A percentile compares a stretch with the other conserved stretches of the same genome.
Evolutionary conservation across 495 filamentous ascomycete genomes (phyloP).

Genomic region (Penicillium subrubescens): DNA sequence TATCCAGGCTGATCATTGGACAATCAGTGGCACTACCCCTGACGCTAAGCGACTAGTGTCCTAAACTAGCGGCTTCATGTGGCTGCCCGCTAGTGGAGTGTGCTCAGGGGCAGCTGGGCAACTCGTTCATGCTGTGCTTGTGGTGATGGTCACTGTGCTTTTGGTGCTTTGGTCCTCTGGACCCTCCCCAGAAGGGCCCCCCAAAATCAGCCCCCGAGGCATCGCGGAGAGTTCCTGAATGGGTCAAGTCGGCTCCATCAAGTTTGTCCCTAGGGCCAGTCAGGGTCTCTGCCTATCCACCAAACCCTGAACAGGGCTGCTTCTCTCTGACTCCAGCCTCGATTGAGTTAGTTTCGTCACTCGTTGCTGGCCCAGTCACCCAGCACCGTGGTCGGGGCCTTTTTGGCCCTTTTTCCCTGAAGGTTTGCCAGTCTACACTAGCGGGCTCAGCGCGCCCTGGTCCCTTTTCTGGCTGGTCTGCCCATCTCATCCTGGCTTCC

Average conservation of each 20-base stretch:
- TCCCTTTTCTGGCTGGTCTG: constrained; percentile 25
- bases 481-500: constrained; percentile 17
- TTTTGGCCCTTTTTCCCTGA: constrained; percentile 4
- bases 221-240: constrained; percentile 9
- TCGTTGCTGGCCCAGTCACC: constrained; percentile 8
- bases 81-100: constrained; percentile 12
- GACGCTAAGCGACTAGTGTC: constrained; percentile 22
- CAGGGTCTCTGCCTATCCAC: constrained; percentile 12
- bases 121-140: neutral
- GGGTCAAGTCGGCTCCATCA: constrained; percentile 6
- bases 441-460: constrained; percentile 12
- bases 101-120: constrained; percentile 19
- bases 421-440: neutral
- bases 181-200: neutral
- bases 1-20: constrained; percentile 13
- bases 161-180: neutral
- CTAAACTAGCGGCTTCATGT: constrained; percentile 13
- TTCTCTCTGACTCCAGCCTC: constrained; percentile 10
- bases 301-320: neutral
- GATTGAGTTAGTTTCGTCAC: constrained; percentile 16
- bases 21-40: constrained; percentile 13
- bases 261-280: constrained; percentile 14
- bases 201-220: constrained; percentile 4
- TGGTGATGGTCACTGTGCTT: neutral
- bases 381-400: neutral